These are phyloP conservation scores for Phyllosticta citrichinensis DNA, from an alignment of 2,329 filamentous ascomycete genomes.

Conservation along the genomic window DNA sequence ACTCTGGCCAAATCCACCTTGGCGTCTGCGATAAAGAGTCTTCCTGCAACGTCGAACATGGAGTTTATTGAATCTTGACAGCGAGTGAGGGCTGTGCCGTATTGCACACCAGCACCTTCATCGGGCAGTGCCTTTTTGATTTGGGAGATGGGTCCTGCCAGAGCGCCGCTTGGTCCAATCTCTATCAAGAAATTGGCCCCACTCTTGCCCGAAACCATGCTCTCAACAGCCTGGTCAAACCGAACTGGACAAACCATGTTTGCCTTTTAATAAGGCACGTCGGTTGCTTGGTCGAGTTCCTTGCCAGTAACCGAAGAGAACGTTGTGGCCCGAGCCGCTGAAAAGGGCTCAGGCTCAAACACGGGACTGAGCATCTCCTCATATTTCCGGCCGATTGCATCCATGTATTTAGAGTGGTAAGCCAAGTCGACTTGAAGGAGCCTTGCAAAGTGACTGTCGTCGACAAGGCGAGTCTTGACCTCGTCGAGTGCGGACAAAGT, in stretches of 20 bases:
- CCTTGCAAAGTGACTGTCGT: conserved; percentile 13
- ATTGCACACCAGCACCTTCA: conserved; percentile 3
- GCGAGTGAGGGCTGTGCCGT: conserved; percentile 9
- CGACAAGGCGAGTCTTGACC: neutral
- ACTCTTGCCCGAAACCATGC: conserved; percentile 7
- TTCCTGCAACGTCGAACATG: neutral
- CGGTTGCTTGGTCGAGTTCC: neutral
- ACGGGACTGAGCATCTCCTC: neutral
- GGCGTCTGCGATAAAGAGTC: neutral
- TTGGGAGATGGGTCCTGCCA: conserved; percentile 13
- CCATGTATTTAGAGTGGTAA: conserved; percentile 15
- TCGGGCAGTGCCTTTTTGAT: conserved; percentile 6
- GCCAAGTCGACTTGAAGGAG: conserved; percentile 14
- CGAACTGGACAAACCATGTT: conserved; percentile 11
- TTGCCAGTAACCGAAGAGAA: conserved; percentile 4
- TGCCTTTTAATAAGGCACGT: conserved; percentile 6
- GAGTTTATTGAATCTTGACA: neutral
- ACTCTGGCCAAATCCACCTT: neutral
- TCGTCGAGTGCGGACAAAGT: neutral
- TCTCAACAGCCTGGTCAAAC: conserved; percentile 12
- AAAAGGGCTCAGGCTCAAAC: neutral
- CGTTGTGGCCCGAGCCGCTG: neutral
- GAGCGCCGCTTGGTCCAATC: conserved; percentile 15
- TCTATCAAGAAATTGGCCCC: conserved; percentile 14
- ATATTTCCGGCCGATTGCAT: conserved; percentile 10